Base-by-base conservation (phyloP, 129 eudicot genomes). In the Pittosporum tobira region DNA sequence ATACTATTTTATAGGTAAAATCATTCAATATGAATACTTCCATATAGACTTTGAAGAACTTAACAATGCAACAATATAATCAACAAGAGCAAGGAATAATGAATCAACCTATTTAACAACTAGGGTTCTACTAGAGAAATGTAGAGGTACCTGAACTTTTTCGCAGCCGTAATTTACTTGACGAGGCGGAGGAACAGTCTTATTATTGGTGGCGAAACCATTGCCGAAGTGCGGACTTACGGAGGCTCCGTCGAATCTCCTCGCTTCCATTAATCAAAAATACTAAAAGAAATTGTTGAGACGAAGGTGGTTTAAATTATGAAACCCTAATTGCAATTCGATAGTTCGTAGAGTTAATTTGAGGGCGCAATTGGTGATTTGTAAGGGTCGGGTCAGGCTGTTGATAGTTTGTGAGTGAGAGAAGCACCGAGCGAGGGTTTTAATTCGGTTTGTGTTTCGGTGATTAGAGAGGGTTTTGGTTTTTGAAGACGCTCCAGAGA, bases 141-240 rank as follows among this genome's bases (percentile, higher is more conserved):
- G 0, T 18, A 12, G 42, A 40, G 15, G 47, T 28, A 69, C 73
- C 67, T 60, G 54, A 22, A 69, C 61, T 69, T 60, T 60, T 6
- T 30, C 15, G 62, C 61, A 60, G 31, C 52, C 19, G 45, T 69
- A 69, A 60, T 69, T 61, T 1, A 57, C 53, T 43, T 38, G 55
- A 43, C 63, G 73, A 48, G 58, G 43, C 10, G 70, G 43, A 5
- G 26, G 54, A 44, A 60, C 0, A 14, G 63, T 4, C 23, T 12
- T 22, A 5, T 36, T 6, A 5, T 36, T 6, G 66, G 71, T 5
- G 59, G 47, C 28, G 14, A 0, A 22, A 29, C 44, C 66, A 51
- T 43, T 27, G 62, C 46, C 27, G 57, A 56, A 46, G 19, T 29
- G 1, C 25, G 28, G 24, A 47, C 37, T 50, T 28, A 18, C 21